Evolutionary conservation across 345 rosid genomes (phyloP), one percentile per base, ranked within the genome.

Genomic region (Syzygium oleosum): DNA sequence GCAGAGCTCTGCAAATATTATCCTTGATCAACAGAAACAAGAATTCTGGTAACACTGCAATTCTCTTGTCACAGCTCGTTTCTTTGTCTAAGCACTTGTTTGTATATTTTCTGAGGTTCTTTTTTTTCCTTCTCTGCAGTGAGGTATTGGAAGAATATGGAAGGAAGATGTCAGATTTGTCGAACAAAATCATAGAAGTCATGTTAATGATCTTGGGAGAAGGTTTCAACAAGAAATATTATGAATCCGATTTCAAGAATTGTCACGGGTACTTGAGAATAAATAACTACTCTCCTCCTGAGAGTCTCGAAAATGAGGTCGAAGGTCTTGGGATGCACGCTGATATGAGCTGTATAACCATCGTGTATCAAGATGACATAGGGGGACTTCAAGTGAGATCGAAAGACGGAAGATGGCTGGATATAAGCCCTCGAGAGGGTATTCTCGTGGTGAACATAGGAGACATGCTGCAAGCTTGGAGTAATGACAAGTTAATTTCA

Each of bases 371-470:
- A 89, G 97, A 95, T 56, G 94, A 91, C 59, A 91, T 90, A 19
- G 98, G 98, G 7, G 99, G 99, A 3, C 94, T 96, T 21, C 99
- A 96, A 87, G 92, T 96, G 94, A 93, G 94, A 88, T 95, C 96
- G 1, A 92, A 89, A 84, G 92, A 92, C 3, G 96, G 96, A 10
- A 88, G 89, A 51, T 91, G 94, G 95, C 88, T 94, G 84, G 94
- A 95, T 79, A 91, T 96, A 80, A 52, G n/a, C 51, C 97, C 96
- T 2, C 89, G 91, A 14, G 91, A 94, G 86, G 91, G 91, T 38
- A 91, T 92, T 78, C 91, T 97, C 6, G 97, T 94, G 2, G 97
- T 96, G 88, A 97, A 97, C 90, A 87, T 97, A 53, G 98, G 98
- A 46, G 98, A 97, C 90, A 84, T 96, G 79, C 78, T 97, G 97